phyloP scores from a whole-genome alignment of 106 monocot species.

The Dendrobium huoshanense region DNA sequence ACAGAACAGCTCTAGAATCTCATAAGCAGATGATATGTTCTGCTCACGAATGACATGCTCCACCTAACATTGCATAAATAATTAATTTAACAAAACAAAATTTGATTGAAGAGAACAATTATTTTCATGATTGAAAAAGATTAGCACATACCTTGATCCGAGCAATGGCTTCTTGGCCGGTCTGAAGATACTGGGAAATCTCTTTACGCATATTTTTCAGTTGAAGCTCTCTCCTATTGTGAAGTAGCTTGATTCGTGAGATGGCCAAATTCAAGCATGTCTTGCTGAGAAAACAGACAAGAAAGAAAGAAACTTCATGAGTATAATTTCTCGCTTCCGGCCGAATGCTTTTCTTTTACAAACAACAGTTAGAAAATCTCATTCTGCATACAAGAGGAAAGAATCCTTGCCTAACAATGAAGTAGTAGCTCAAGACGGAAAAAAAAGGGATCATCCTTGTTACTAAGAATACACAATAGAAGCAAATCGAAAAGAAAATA shows the following conservation, averaged over 20 bases:
- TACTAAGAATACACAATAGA: not conserved
- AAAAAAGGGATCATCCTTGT: not conserved
- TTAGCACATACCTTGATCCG: conserved; percentile 61
- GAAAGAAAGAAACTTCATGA: not conserved
- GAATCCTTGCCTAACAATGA: not conserved
- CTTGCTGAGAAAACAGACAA: conserved; percentile 46
- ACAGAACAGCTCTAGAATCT: conserved; percentile 88
- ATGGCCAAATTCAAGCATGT: conserved; percentile 87
- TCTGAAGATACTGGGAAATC: conserved; percentile 79
- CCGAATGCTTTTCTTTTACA: not conserved
- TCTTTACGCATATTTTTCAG: conserved; percentile 78
- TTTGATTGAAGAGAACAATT: not conserved
- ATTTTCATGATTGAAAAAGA: not conserved
- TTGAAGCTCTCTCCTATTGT: conserved; percentile 81
- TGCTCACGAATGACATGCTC: conserved; percentile 93
- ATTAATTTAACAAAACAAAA: conserved; percentile 2
- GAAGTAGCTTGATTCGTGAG: conserved; percentile 85
- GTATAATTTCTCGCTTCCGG: not conserved
- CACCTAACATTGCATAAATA: conserved; percentile 42
- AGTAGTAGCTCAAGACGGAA: not conserved
- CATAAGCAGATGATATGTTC: conserved; percentile 83
- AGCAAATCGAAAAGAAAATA: not conserved
- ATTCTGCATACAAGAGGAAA: not conserved
- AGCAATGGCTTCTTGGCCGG: conserved; percentile 89
- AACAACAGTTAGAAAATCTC: not conserved